Base-by-base conservation (phyloP, 495 filamentous ascomycete genomes). In the Podospora didyma region DNA sequence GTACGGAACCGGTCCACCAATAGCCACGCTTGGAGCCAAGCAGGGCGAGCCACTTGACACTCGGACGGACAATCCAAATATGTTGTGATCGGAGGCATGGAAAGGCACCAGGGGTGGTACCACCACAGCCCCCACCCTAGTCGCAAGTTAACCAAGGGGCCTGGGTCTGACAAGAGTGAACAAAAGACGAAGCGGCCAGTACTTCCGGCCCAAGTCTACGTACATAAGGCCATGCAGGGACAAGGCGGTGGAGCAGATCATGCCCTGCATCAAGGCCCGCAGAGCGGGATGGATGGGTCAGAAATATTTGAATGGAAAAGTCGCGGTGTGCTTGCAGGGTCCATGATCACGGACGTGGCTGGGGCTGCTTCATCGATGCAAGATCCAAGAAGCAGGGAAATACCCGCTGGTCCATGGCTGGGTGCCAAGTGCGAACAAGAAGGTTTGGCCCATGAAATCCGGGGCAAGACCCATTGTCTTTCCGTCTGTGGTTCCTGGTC, bases 331-430 rank as follows among this genome's bases (percentile, higher is more conserved):
- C 12, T 21, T 16, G 21, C 39, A 10, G 44, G 24, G 9, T 7
- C 9, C 26, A 44, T 20, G 35, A 49, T 20, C 47, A 17, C 10
- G 24, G 26, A 31, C 22, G 49, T 46, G 50, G 56, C 28, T 59
- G 28, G 19, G 17, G n/a, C 7, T 59, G 50, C 57, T 54, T 59
- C 45, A 59, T 54, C 56, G 56, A 23, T 41, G 56, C 19, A 26
- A 37, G 46, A 37, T 45, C 31, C 19, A 24, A n/a, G 20, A 37
- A 35, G n/a, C 26, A 31, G 26, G 26, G 9, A 31, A 9, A 31
- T 9, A 31, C 3, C 26, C 4, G 9, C 4, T 31, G 9, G 4
- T 31, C 26, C 35, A 34, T 31, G 46, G 14, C 20, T 49, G 34
- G 23, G 34, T 31, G 41, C 42, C 19, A 26, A 17, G 46, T 48